Conservation (phyloP, 805 yeast species). For the Saturnispora zaruensis region DNA sequence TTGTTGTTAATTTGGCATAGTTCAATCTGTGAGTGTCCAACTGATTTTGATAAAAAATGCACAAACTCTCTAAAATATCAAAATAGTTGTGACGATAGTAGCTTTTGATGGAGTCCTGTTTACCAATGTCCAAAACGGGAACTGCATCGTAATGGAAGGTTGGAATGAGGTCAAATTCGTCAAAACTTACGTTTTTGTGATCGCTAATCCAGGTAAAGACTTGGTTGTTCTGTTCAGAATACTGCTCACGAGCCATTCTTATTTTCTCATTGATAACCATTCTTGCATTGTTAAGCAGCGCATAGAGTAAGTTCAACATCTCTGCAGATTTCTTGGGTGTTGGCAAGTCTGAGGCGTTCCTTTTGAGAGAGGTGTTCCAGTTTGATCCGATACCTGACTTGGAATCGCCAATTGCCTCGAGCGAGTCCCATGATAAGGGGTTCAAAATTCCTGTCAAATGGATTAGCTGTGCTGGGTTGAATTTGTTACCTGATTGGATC, state of each 20-base stretch:
- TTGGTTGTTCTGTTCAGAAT: slow-evolving; percentile 15
- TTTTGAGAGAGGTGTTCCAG: background rate
- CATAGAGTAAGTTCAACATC: slow-evolving; percentile 21
- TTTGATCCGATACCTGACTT: slow-evolving; percentile 6
- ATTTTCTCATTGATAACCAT: slow-evolving; percentile 23
- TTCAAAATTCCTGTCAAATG: slow-evolving; percentile 32
- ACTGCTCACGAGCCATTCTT: slow-evolving; percentile 11
- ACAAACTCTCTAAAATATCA: slow-evolving; percentile 14
- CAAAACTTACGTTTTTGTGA: slow-evolving; percentile 1
- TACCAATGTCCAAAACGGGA: slow-evolving; percentile 8
- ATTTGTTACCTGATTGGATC: slow-evolving; percentile 32
- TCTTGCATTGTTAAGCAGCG: slow-evolving; percentile 23
- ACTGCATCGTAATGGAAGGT: slow-evolving; percentile 6
- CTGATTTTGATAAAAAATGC: slow-evolving; percentile 12
- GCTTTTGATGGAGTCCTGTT: slow-evolving; percentile 19
- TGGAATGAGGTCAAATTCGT: slow-evolving; percentile 11
- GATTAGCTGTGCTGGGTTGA: slow-evolving; percentile 35
- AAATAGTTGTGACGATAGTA: slow-evolving; percentile 20
- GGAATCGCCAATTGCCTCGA: slow-evolving; percentile 28
- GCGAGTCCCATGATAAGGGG: slow-evolving; percentile 27
- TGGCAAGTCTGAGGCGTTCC: slow-evolving; percentile 15
- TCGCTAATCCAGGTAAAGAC: slow-evolving; percentile 9
- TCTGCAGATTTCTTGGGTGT: slow-evolving; percentile 22
- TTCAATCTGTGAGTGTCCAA: slow-evolving; percentile 24
- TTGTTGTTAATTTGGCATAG: slow-evolving; percentile 21